These are phyloP conservation scores for Phtheirospermum japonicum DNA, from an alignment of 257 asterid genomes.

Conservation along the genomic window DNA sequence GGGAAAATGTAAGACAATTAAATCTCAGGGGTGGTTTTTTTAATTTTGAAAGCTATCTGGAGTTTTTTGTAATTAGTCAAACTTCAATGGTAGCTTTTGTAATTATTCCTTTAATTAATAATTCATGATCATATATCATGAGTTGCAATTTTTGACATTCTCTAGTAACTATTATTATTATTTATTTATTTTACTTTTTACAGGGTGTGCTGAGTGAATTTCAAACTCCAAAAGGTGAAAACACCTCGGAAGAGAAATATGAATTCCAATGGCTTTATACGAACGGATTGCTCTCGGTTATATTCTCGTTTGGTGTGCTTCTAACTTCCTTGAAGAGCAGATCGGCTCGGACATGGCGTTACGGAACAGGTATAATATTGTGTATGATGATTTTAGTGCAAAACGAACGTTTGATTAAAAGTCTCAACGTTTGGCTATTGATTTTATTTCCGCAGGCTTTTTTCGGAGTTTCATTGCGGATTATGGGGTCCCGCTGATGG, in stretches of 20 bases:
- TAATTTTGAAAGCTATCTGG: too few relatives aligned
- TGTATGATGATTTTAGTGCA: not conserved
- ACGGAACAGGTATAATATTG: conserved; percentile 40
- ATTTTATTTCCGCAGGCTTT: conserved; percentile 29
- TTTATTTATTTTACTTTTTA: conserved; percentile 7
- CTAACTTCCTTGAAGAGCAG: conserved; percentile 46
- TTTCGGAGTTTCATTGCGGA: conserved; percentile 50
- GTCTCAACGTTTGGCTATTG: not conserved
- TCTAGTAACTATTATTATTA: too few relatives aligned
- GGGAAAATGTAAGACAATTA: too few relatives aligned
- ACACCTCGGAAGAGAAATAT: conserved; percentile 27
- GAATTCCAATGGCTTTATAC: conserved; percentile 48
- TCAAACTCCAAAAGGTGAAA: conserved; percentile 45
- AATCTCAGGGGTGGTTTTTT: too few relatives aligned
- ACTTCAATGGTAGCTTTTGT: too few relatives aligned
- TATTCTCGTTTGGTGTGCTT: conserved; percentile 47
- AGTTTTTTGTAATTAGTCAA: too few relatives aligned
- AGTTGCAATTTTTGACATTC: too few relatives aligned
- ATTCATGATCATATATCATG: too few relatives aligned
- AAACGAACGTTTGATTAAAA: not conserved
- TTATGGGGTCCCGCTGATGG: conserved; percentile 60
- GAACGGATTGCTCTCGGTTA: conserved; percentile 51
- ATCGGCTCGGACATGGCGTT: conserved; percentile 55
- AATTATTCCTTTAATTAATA: too few relatives aligned
- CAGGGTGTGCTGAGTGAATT: conserved; percentile 56